Percentiles rank a stretch among this genome's conserved stretches.
phyloP scores from a whole-genome alignment of 768 basidiomycete genomes.

The Mycena albidolilacea region DNA sequence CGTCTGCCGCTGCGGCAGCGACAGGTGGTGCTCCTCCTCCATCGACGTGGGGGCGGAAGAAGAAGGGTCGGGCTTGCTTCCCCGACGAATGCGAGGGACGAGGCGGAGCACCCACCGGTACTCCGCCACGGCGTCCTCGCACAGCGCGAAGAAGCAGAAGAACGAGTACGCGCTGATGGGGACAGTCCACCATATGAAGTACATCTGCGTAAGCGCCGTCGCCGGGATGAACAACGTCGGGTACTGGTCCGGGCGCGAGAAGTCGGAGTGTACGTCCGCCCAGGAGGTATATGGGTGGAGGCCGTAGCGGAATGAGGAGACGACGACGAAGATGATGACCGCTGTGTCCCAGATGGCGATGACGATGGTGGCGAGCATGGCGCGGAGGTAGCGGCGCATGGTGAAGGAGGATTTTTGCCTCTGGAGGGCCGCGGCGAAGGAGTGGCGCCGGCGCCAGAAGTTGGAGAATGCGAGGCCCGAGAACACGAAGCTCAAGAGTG shows the following conservation, averaged over 20 bases:
- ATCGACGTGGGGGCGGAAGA: too few species aligned
- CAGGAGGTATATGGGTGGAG: slow-evolving; percentile 5
- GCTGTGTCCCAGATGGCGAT: slow-evolving; percentile 9
- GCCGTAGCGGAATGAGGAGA: background rate
- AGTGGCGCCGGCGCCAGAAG: background rate
- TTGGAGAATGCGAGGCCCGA: slow-evolving; percentile 5
- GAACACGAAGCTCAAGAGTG: slow-evolving; percentile 7
- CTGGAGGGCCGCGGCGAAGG: background rate
- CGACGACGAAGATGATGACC: slow-evolving; percentile 1
- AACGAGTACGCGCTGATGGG: background rate
- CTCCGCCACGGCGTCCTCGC: background rate
- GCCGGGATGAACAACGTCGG: background rate
- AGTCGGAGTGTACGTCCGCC: slow-evolving; percentile 19
- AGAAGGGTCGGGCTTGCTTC: too few species aligned
- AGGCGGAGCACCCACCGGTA: background rate
- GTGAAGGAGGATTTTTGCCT: slow-evolving; percentile 4
- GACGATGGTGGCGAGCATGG: background rate
- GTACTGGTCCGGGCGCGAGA: background rate
- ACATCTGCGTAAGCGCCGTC: background rate
- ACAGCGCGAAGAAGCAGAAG: background rate
- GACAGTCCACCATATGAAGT: slow-evolving; percentile 8
- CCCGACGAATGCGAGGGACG: background rate
- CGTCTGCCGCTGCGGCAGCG: too few species aligned
- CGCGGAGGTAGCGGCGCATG: slow-evolving; percentile 12
- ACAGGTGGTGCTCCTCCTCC: too few species aligned